Evolutionary conservation across 306 rosid species (phyloP).

Genomic region (Quercus rubra): DNA sequence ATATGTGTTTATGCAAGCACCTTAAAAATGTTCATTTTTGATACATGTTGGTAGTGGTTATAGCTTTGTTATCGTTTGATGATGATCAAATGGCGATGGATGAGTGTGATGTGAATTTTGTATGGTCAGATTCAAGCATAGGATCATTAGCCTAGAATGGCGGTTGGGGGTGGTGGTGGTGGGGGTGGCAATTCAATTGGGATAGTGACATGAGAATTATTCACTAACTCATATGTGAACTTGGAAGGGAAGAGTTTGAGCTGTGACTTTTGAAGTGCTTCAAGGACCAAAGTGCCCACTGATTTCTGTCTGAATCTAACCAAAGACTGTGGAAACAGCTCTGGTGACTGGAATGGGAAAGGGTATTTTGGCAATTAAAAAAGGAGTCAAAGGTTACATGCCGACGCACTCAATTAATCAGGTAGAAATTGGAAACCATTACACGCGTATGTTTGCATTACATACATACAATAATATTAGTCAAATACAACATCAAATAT

Average conservation of each 20-base stretch:
- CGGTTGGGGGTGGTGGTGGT: constrained; percentile 48
- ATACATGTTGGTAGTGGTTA: constrained; percentile 14
- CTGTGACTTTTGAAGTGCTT: neutral
- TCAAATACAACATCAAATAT: neutral
- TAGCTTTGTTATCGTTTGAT: constrained; percentile 26
- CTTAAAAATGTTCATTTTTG: neutral
- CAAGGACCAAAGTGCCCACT: constrained; percentile 19
- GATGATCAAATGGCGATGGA: constrained; percentile 29
- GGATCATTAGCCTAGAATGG: constrained; percentile 43
- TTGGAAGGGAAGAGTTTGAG: neutral
- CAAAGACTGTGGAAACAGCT: neutral
- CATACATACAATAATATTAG: neutral
- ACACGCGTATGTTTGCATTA: neutral
- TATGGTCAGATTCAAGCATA: constrained; percentile 11
- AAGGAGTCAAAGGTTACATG: constrained; percentile 43
- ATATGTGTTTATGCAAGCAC: constrained; percentile 34
- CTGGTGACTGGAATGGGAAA: neutral
- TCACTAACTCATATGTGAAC: constrained; percentile 26
- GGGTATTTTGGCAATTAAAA: constrained; percentile 39
- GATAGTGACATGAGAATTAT: constrained; percentile 24
- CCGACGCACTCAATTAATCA: constrained; percentile 46
- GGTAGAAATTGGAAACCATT: neutral
- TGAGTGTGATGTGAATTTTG: neutral
- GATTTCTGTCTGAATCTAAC: neutral
- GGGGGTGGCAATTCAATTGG: constrained; percentile 35